Conservation (phyloP, 371 early-diverging fungal species). For the Rhizomucor pusillus region DNA sequence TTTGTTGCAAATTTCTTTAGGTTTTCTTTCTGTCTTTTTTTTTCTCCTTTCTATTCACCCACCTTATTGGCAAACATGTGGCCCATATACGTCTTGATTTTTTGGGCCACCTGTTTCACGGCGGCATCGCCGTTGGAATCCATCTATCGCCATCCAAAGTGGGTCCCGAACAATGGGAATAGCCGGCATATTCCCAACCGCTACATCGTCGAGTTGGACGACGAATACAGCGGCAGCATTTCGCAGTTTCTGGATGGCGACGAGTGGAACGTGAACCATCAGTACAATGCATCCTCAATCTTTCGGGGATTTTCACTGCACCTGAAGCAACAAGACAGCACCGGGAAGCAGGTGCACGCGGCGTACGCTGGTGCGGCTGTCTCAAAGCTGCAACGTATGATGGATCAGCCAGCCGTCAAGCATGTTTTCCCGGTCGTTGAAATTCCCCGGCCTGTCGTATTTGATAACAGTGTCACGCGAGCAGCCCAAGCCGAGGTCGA, state of each 20-base stretch:
- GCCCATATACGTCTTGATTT: background rate
- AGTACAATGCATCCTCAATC: slow-evolving; percentile 21
- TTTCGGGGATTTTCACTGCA: slow-evolving; percentile 38
- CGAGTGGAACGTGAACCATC: slow-evolving; percentile 25
- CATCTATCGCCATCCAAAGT: slow-evolving; percentile 7
- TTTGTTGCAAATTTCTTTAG: too few relatives aligned
- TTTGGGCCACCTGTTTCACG: background rate
- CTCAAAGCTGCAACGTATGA: slow-evolving; percentile 5
- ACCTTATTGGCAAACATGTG: background rate
- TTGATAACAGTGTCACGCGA: background rate
- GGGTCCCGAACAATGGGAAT: background rate
- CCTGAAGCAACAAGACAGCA: slow-evolving; percentile 7
- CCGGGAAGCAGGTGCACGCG: background rate
- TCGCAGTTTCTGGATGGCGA: slow-evolving; percentile 21
- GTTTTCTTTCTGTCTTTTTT: too few relatives aligned
- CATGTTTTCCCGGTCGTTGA: slow-evolving; percentile 34
- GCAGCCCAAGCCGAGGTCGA: background rate
- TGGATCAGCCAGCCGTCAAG: slow-evolving; percentile 23
- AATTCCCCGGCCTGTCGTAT: slow-evolving; percentile 24
- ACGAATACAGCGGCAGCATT: slow-evolving; percentile 20
- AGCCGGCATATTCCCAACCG: slow-evolving; percentile 22
- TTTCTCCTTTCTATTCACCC: too few relatives aligned
- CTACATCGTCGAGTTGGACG: slow-evolving; percentile 37
- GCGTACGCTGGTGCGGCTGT: background rate
- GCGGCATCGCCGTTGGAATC: background rate